A percentile compares a stretch with the other conserved stretches of the same genome.
phyloP scores from a whole-genome alignment of 768 basidiomycete genomes.

The Leucogyrophana mollusca region DNA sequence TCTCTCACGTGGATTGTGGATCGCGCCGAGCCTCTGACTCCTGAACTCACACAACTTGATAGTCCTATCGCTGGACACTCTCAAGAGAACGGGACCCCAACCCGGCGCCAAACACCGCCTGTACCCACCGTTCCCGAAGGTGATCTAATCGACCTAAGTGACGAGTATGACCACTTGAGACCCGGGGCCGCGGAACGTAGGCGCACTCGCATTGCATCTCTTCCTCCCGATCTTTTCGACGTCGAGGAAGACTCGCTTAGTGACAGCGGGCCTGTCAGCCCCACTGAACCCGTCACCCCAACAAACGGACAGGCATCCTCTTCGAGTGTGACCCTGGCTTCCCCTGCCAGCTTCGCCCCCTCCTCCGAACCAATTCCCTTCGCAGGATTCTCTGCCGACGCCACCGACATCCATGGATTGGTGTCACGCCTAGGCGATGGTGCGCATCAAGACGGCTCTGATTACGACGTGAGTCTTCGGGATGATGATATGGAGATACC shows the following conservation, averaged over 20 bases:
- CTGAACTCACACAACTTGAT: constrained; percentile 14
- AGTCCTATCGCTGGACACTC: too few species aligned
- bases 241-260: constrained; percentile 14
- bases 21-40: constrained; percentile 42
- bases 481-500: constrained; percentile 17
- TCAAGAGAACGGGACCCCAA: background rate
- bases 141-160: constrained; percentile 56
- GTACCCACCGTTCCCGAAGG: constrained; percentile 39
- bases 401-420: constrained; percentile 65
- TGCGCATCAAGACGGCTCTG: constrained; percentile 41
- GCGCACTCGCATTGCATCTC: too few species aligned
- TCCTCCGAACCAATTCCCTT: constrained; percentile 15
- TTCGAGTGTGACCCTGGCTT: constrained; percentile 26
- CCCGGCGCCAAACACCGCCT: background rate
- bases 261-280: constrained; percentile 31
- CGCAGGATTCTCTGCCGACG: constrained; percentile 22
- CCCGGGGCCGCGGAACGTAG: background rate
- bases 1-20: constrained; percentile 34
- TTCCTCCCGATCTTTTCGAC: constrained; percentile 2
- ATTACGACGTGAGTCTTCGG: constrained; percentile 62
- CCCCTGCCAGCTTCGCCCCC: constrained; percentile 19
- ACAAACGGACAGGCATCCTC: constrained; percentile 26
- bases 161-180: constrained; percentile 29
- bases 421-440: constrained; percentile 52
- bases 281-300: constrained; percentile 29